phyloP scores from a whole-genome alignment of 192 early-diverging fungal species.

The Pecoramyces ruminantium region DNA sequence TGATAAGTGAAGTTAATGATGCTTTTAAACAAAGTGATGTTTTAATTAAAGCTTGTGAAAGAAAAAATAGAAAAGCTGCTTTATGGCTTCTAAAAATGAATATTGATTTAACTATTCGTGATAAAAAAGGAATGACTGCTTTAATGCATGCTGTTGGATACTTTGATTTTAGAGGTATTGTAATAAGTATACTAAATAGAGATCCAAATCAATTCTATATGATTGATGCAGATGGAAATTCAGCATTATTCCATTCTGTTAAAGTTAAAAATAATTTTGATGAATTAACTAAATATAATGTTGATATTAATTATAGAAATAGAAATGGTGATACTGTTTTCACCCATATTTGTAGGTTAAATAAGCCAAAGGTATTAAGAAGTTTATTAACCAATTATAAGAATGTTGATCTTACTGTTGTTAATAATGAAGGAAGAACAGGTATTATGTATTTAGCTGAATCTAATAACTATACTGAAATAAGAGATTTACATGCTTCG shows the following conservation, averaged over 20 bases:
- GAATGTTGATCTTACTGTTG: background rate
- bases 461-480: background rate
- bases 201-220: background rate
- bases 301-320: background rate
- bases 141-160: background rate
- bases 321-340: background rate
- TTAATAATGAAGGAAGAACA: background rate
- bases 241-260: background rate
- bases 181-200: background rate
- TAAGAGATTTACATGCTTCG: background rate
- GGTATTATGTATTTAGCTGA: background rate
- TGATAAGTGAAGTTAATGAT: background rate
- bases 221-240: background rate
- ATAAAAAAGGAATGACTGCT: background rate
- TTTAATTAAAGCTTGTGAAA: background rate
- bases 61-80: background rate
- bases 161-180: background rate
- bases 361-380: background rate
- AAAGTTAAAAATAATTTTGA: background rate
- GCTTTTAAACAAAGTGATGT: background rate
- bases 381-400: background rate
- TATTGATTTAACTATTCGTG: background rate
- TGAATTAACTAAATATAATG: background rate
- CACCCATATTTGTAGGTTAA: background rate
- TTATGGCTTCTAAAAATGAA: background rate